Conservation (phyloP, 345 rosid species). For the Eucalyptus rudis region DNA sequence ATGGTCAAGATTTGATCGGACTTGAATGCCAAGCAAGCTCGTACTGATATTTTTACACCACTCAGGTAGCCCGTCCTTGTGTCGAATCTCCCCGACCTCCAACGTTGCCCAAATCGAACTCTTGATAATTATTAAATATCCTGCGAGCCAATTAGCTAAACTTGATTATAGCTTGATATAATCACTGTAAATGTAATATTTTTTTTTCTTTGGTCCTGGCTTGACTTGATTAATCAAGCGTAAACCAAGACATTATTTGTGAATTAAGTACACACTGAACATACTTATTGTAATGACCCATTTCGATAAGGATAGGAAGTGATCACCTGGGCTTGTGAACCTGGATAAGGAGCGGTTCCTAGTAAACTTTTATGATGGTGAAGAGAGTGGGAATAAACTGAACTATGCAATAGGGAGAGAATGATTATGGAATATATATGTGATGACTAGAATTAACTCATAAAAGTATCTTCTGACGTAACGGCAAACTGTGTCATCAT, state of each 20-base stretch:
- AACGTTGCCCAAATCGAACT: background rate
- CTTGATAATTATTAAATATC: background rate
- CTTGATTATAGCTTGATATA: background rate
- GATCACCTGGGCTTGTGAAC: fast-evolving
- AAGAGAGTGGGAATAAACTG: no score
- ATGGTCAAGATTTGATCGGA: background rate
- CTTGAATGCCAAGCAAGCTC: background rate
- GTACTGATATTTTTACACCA: background rate
- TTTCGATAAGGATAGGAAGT: no score
- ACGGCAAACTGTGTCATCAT: no score
- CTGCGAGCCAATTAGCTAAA: background rate
- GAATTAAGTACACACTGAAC: no score
- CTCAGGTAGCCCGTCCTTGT: background rate
- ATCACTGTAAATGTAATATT: background rate
- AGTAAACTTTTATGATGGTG: no score
- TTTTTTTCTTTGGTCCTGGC: background rate
- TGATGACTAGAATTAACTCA: no score
- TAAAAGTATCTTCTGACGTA: fast-evolving
- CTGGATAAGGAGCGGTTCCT: no score
- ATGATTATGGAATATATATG: no score
- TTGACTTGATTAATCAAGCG: background rate
- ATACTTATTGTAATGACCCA: background rate
- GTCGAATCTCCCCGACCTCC: background rate
- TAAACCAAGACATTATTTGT: background rate
- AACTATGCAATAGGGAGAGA: no score